phyloP scores from a whole-genome alignment of 345 rosid genomes.

The Erodium maritimum region DNA sequence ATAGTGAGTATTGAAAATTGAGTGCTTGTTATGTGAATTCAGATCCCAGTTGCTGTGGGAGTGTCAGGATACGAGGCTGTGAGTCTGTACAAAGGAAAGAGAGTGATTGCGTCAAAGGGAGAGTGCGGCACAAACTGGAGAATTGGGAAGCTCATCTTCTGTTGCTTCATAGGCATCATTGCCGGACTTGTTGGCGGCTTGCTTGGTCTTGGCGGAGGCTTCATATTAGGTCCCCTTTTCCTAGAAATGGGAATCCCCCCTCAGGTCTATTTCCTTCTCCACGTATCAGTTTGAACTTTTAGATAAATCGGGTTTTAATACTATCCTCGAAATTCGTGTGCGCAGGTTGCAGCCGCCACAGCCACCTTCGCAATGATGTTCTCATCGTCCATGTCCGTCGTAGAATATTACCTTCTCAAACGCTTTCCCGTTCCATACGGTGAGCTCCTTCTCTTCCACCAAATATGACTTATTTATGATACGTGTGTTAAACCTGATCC shows the following conservation, averaged over 20 bases:
- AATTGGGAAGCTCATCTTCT: slow-evolving; percentile 2
- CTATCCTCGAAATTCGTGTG: background rate
- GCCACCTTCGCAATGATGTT: background rate
- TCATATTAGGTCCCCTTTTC: background rate
- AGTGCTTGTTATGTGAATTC: too few relatives aligned
- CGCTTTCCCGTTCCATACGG: background rate
- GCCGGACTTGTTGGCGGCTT: slow-evolving; percentile 1
- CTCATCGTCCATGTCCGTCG: background rate
- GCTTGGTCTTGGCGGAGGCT: background rate
- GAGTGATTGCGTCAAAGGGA: slow-evolving; percentile 4
- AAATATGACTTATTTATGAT: too few relatives aligned
- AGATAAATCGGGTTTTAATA: too few relatives aligned
- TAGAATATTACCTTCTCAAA: background rate
- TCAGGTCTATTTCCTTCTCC: too few relatives aligned
- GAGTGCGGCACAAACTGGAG: background rate
- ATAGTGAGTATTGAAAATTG: too few relatives aligned
- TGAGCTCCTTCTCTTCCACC: too few relatives aligned
- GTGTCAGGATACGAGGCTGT: slow-evolving; percentile 7
- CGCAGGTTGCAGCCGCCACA: background rate
- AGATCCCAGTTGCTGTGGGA: slow-evolving; percentile 19
- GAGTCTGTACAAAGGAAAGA: slow-evolving; percentile 5
- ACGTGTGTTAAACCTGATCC: too few relatives aligned
- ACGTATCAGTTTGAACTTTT: too few relatives aligned
- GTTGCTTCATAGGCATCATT: background rate
- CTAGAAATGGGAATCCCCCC: too few relatives aligned